Percentiles rank a stretch among this genome's conserved stretches.
phyloP scores from a whole-genome alignment of 2,329 filamentous ascomycete species.

The Fusarium kyushuense region DNA sequence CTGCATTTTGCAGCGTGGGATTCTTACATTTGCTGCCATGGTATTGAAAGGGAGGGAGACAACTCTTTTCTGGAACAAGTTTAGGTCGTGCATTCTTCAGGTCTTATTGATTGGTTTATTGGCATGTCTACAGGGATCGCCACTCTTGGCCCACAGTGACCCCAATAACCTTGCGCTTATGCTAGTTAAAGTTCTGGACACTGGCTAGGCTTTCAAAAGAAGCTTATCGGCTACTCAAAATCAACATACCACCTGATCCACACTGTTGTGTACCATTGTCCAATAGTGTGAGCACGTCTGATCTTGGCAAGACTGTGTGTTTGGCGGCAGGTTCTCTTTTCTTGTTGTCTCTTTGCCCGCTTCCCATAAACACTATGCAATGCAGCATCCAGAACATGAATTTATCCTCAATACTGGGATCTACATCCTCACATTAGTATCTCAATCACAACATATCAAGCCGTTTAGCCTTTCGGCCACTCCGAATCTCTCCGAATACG shows the following conservation, averaged over 20 bases:
- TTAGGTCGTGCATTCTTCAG: constrained; percentile 22
- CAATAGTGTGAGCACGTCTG: constrained; percentile 20
- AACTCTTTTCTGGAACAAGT: constrained; percentile 34
- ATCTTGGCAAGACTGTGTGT: constrained; percentile 24
- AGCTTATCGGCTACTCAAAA: constrained; percentile 42
- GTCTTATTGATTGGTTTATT: constrained; percentile 19
- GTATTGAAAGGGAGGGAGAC: neutral
- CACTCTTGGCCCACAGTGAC: constrained; percentile 16
- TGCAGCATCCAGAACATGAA: neutral
- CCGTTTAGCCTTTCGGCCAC: neutral
- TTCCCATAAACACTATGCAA: neutral
- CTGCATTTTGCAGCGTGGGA: constrained; percentile 16
- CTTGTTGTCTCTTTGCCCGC: neutral
- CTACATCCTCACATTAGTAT: neutral
- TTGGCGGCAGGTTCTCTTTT: neutral
- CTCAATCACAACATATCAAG: neutral
- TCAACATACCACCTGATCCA: constrained; percentile 24
- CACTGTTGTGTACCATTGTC: constrained; percentile 12
- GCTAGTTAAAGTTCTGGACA: constrained; percentile 42
- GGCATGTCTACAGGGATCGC: constrained; percentile 1
- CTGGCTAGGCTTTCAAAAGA: constrained; percentile 30
- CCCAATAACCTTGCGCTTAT: constrained; percentile 39
- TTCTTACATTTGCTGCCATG: constrained; percentile 8
- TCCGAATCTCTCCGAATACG: constrained; percentile 6
- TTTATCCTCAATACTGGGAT: neutral